A percentile compares a stretch with the other conserved stretches of the same genome.
Evolutionary conservation across 495 filamentous ascomycete genomes (phyloP).

Genomic region (Podospora pseudopauciseta): DNA sequence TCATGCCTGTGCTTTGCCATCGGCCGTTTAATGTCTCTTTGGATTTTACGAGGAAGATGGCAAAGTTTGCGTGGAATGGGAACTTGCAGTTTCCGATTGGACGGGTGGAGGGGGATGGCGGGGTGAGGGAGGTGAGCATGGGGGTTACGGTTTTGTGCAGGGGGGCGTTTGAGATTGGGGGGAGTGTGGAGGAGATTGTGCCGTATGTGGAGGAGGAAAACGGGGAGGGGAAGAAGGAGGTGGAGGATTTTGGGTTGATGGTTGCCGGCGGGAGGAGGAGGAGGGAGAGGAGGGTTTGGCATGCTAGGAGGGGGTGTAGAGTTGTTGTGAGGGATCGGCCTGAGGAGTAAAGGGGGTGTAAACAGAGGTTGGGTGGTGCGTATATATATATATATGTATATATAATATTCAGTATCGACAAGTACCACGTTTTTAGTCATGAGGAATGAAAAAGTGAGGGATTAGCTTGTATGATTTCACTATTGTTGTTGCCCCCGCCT

Average conservation of each 20-base stretch:
- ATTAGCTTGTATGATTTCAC: too few species aligned
- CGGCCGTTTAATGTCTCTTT: slow-evolving; percentile 70
- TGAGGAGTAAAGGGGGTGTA: not conserved
- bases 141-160: slow-evolving; percentile 69
- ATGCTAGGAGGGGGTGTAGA: slow-evolving; percentile 60
- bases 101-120: slow-evolving; percentile 53
- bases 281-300: slow-evolving; percentile 68
- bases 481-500: too few species aligned
- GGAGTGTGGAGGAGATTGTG: slow-evolving; percentile 71
- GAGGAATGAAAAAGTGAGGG: too few species aligned
- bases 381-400: not conserved
- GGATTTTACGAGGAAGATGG: slow-evolving; percentile 68
- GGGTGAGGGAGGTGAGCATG: slow-evolving; percentile 53
- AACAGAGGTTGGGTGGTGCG: not conserved
- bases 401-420: not conserved
- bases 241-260: slow-evolving; percentile 46
- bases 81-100: slow-evolving; percentile 71
- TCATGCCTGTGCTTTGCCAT: slow-evolving; percentile 72
- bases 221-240: slow-evolving; percentile 31
- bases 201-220: slow-evolving; percentile 23
- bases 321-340: slow-evolving; percentile 53
- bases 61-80: slow-evolving; percentile 74
- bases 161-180: slow-evolving; percentile 79
- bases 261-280: slow-evolving; percentile 55
- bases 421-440: not conserved